Conservation (phyloP, 352 stramenopile genomes). For the Halophytophthora batemanensis region DNA sequence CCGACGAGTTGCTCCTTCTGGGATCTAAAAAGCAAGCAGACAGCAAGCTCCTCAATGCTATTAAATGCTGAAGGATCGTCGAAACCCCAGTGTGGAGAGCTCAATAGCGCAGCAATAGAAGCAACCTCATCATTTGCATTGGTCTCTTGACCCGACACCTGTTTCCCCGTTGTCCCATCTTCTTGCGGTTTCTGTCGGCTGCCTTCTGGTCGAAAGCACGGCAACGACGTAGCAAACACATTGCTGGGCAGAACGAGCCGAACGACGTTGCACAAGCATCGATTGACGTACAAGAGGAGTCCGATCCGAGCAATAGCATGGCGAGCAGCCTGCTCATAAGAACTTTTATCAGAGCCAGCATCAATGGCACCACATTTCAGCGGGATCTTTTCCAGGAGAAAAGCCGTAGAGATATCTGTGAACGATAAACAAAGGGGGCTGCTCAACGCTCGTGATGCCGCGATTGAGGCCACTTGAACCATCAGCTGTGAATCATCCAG, state of each 20-base stretch:
- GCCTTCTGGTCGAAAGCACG: background rate
- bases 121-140: conserved; percentile 14
- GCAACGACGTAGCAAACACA: conserved; percentile 16
- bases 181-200: background rate
- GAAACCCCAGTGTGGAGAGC: conserved; percentile 21
- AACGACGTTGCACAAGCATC: conserved; percentile 33
- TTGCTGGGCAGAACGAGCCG: conserved; percentile 34
- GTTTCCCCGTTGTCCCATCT: background rate
- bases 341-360: background rate
- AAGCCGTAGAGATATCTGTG: conserved; percentile 24
- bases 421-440: conserved; percentile 25
- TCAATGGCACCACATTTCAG: background rate
- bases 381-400: conserved; percentile 21
- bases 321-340: background rate
- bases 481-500: conserved; percentile 27
- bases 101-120: conserved; percentile 22
- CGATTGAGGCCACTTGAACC: conserved; percentile 21
- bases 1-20: conserved; percentile 40
- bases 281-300: conserved; percentile 45
- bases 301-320: conserved; percentile 30
- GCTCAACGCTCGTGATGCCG: conserved; percentile 13
- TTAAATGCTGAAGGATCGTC: conserved; percentile 21
- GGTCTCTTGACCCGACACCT: background rate
- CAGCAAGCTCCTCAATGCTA: conserved; percentile 9
- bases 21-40: conserved; percentile 27